Percentiles rank a stretch among this genome's conserved stretches.
phyloP scores from a whole-genome alignment of 208 protist species.

The Leptomonas seymouri region DNA sequence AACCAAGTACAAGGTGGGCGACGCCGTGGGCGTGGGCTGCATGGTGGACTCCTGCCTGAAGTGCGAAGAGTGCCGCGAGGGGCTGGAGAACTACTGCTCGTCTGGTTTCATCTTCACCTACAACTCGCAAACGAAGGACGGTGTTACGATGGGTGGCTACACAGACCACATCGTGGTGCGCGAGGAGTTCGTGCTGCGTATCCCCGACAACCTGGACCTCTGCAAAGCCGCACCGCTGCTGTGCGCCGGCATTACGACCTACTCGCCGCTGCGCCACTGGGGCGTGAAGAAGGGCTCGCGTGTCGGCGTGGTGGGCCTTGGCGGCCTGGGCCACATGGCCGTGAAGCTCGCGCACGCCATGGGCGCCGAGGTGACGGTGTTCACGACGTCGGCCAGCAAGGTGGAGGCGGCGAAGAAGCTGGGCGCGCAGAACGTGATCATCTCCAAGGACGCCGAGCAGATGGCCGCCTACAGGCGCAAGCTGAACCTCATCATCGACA shows the following conservation, averaged over 20 bases:
- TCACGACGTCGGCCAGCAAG: slow-evolving; percentile 77
- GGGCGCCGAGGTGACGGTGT: slow-evolving; percentile 85
- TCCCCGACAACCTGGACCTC: slow-evolving; percentile 71
- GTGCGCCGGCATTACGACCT: slow-evolving; percentile 92
- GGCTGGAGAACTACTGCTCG: slow-evolving; percentile 77
- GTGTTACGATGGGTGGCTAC: slow-evolving; percentile 64
- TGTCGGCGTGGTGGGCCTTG: slow-evolving; percentile 85
- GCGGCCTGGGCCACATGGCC: slow-evolving; percentile 91
- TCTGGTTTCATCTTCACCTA: slow-evolving; percentile 61
- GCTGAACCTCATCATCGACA: slow-evolving; percentile 77
- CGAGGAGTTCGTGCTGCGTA: slow-evolving; percentile 67
- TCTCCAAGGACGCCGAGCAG: slow-evolving; percentile 56
- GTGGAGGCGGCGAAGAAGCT: slow-evolving; percentile 55
- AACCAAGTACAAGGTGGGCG: slow-evolving; percentile 81
- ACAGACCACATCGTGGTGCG: slow-evolving; percentile 70
- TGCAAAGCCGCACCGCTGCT: slow-evolving; percentile 75
- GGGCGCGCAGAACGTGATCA: slow-evolving; percentile 67
- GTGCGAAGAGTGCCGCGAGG: slow-evolving; percentile 68
- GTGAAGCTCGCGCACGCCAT: slow-evolving; percentile 86
- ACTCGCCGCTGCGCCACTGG: slow-evolving; percentile 77
- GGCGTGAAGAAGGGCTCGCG: slow-evolving; percentile 56
- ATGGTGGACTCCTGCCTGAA: slow-evolving; percentile 85
- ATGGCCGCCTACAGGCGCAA: slow-evolving; percentile 48
- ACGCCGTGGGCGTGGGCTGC: slow-evolving; percentile 87
- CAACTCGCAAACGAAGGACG: slow-evolving; percentile 45